Base-by-base conservation (phyloP, 768 basidiomycete genomes). In the Phylloporus rhodoxanthus region DNA sequence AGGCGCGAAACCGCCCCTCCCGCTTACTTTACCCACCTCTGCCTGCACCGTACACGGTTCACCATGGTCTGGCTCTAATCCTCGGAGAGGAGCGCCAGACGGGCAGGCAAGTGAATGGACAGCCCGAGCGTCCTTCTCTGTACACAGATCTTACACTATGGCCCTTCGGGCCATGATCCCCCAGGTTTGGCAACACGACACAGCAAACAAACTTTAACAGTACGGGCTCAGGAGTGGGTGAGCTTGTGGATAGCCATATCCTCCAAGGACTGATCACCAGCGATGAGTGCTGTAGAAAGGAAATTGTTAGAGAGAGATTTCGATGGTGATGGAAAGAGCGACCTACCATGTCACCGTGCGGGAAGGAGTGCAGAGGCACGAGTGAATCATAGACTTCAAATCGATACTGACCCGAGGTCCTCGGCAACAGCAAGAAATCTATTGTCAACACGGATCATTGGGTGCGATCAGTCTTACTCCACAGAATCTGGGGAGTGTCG, bases 341-440 rank as follows among this genome's bases (percentile, higher is more conserved):
- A 42, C 55, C 19, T 53, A 83, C 85, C 89, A 89, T 86, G 52
- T 90, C 91, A 43, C 91, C 93, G 64, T 88, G 95, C 1, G 93
- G 94, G 77, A 96, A 96, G 0, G 87, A 85, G 10, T 90, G 85
- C 0, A 93, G 94, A 6, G 96, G 74, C 19, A 97, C 82, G 17
- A 97, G 75, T 2, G 95, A 65, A 63, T 97, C 92, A 61, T 93
- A 96, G 1, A 92, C 85, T 3, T 87, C 85, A 60, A 93, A 97
- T 44, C 72, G 72, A 62, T 97, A 98, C 0, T 83, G 75, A 1
- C 78, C 78, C 2, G 32, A 92, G 72, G 11, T 79, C 73, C 66
- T 96, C 92, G 15, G 76, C 79, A 13, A 76, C 79, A 2, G 79
- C 74, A 51, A 96, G 68, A 65, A 87, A 94, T 57, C 89, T 91